Percentiles rank a stretch among this genome's conserved stretches.
Conservation (phyloP, 495 filamentous ascomycete species). For the Talaromyces wortmannii region DNA sequence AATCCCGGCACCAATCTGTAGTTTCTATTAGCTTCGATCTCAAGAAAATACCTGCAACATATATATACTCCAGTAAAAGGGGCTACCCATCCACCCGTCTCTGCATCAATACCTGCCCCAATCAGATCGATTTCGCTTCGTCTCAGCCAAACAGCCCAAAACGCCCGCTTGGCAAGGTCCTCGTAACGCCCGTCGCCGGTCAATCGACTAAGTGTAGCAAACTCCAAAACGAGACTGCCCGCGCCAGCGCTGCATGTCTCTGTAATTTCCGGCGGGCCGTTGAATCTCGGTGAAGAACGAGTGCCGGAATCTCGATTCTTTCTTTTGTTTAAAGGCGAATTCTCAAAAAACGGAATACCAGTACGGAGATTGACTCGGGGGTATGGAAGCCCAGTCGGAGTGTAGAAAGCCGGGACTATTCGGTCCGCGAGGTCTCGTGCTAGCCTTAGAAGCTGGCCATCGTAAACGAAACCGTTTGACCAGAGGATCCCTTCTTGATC, state of each 20-base stretch:
- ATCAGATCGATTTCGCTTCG: slow-evolving; percentile 83
- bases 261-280: slow-evolving; percentile 62
- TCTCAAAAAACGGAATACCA: slow-evolving; percentile 84
- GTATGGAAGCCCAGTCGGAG: slow-evolving; percentile 86
- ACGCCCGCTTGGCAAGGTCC: slow-evolving; percentile 80
- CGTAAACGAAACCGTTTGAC: slow-evolving; percentile 74
- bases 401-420: slow-evolving; percentile 83
- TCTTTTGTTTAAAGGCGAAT: slow-evolving; percentile 60
- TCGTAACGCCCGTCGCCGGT: slow-evolving; percentile 85
- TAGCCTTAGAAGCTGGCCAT: slow-evolving; percentile 81
- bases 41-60: not conserved
- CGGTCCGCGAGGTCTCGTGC: slow-evolving; percentile 78
- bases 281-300: slow-evolving; percentile 26
- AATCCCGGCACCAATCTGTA: slow-evolving; percentile 79
- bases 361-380: slow-evolving; percentile 89
- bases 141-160: slow-evolving; percentile 89
- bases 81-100: slow-evolving; percentile 83
- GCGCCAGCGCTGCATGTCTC: slow-evolving; percentile 96
- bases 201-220: slow-evolving; percentile 81
- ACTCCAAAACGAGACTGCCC: slow-evolving; percentile 88
- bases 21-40: not conserved
- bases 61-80: slow-evolving; percentile 64
- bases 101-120: slow-evolving; percentile 86
- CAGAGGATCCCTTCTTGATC: slow-evolving; percentile 55
- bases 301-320: slow-evolving; percentile 8